Conservation (phyloP, 768 basidiomycete genomes). For the Mycena amicta region DNA sequence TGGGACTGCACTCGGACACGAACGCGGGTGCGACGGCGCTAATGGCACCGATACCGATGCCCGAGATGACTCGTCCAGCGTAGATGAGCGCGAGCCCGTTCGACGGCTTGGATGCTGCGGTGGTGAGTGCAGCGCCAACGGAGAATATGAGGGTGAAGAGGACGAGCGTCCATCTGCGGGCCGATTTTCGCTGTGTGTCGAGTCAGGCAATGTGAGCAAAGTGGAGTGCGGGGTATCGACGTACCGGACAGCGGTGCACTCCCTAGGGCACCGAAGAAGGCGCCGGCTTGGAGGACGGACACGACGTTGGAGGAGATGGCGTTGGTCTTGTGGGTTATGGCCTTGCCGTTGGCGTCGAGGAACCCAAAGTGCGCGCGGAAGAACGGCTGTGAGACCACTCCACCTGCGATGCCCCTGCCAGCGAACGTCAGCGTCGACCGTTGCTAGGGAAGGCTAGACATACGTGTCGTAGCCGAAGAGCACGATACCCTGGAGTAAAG, state of each 20-base stretch:
- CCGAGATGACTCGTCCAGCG: slow-evolving; percentile 77
- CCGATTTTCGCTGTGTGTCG: slow-evolving; percentile 58
- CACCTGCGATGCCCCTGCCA: slow-evolving; percentile 46
- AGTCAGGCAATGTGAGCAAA: neutral
- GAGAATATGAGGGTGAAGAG: slow-evolving; percentile 63
- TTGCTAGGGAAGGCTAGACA: slow-evolving; percentile 25
- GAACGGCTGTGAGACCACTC: slow-evolving; percentile 64
- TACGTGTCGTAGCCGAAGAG: slow-evolving; percentile 82
- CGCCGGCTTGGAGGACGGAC: slow-evolving; percentile 83
- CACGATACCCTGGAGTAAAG: slow-evolving; percentile 57
- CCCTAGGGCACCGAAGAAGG: slow-evolving; percentile 83
- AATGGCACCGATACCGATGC: slow-evolving; percentile 81
- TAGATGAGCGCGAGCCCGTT: slow-evolving; percentile 73
- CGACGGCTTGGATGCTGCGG: slow-evolving; percentile 53
- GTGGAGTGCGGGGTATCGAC: slow-evolving; percentile 19
- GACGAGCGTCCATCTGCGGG: slow-evolving; percentile 63
- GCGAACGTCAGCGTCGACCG: neutral
- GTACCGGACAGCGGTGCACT: slow-evolving; percentile 71
- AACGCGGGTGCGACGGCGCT: slow-evolving; percentile 82
- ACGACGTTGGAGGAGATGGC: slow-evolving; percentile 81
- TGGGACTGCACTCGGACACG: slow-evolving; percentile 86
- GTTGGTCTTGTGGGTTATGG: slow-evolving; percentile 33
- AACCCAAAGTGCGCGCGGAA: slow-evolving; percentile 69
- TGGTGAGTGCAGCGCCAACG: slow-evolving; percentile 78
- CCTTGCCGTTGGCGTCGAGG: slow-evolving; percentile 41